Evolutionary conservation across 2,329 filamentous ascomycete species (phyloP), one percentile per base, ranked within the genome.

Genomic region (Colletotrichum tofieldiae): DNA sequence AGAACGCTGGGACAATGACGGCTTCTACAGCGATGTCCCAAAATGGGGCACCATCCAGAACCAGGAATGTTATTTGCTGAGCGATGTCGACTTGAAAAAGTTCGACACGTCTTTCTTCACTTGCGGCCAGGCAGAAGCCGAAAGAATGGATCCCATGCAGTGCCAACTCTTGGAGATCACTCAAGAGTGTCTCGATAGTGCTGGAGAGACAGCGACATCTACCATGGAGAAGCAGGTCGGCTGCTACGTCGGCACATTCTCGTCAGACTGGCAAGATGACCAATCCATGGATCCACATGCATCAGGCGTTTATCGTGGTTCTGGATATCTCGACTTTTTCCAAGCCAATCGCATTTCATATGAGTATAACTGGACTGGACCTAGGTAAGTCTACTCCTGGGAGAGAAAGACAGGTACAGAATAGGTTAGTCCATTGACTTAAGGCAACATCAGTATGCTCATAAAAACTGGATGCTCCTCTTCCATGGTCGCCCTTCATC

Each of bases 41-140:
- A 52, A 52, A 52, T 52, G 49, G 49, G 49, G 49, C 49, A 52
- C 49, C 23, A 18, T 52, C 12, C 49, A 52, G 26, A 52, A 52
- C 49, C 23, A 5, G 49, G 49, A 52, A 5, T 29, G 12, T 9
- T 52, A 52, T 12, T 6, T 52, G 49, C 26, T 52, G 5, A 29
- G 45, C 0, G 69, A 77, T 12, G 72, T 76, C 35, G 75, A 81
- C 41, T 65, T 80, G 1, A 66, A 71, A 6, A 56, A 74, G 23
- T 73, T 81, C 20, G 80, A 83, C 66, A 68, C 78, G 0, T 77
- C 76, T 1, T 81, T 81, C 71, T 82, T 80, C 67, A 77, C 75
- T 1, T 77, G 82, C 73, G 75, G 65, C 16, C 74, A 76, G 62
- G 29, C 74, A 16, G 80, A 81, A 52, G 75, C 76, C 5, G 77